phyloP scores from a whole-genome alignment of 2,329 filamentous ascomycete genomes.

The Alternaria sp. region DNA sequence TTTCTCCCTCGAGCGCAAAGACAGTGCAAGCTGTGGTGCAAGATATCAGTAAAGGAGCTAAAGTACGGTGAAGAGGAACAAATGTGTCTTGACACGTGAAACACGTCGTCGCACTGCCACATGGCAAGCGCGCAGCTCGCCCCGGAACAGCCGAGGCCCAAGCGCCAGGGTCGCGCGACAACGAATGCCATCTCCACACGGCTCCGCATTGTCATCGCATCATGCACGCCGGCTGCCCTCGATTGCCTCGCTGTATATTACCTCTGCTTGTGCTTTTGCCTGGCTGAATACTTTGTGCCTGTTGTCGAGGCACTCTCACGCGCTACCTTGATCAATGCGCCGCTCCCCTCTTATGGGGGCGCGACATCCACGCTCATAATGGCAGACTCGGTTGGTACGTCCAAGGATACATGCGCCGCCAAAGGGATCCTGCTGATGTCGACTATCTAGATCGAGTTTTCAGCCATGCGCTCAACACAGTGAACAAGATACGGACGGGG shows the following conservation, averaged over 20 bases:
- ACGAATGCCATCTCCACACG: slow-evolving; percentile 18
- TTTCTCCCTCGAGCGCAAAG: too few species aligned
- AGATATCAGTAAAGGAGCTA: not conserved
- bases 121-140: slow-evolving; percentile 13
- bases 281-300: slow-evolving; percentile 6
- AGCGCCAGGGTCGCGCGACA: slow-evolving; percentile 16
- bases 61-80: not conserved
- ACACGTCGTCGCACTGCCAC: slow-evolving; percentile 10
- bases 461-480: slow-evolving; percentile 97
- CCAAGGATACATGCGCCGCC: not conserved
- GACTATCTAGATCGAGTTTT: slow-evolving; percentile 84
- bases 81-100: not conserved
- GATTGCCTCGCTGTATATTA: not conserved
- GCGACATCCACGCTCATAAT: slow-evolving; percentile 39
- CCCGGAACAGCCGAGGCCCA: slow-evolving; percentile 16
- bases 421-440: slow-evolving; percentile 2
- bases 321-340: slow-evolving; percentile 18
- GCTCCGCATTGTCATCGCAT: slow-evolving; percentile 21
- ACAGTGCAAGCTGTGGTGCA: not conserved
- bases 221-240: slow-evolving; percentile 10
- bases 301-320: not conserved
- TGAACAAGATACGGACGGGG: slow-evolving; percentile 96
- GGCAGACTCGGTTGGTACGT: slow-evolving; percentile 54
- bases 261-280: slow-evolving; percentile 5
- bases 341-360: slow-evolving; percentile 24